phyloP scores from a whole-genome alignment of 768 basidiomycete genomes.

The Agrocybe pediades region DNA sequence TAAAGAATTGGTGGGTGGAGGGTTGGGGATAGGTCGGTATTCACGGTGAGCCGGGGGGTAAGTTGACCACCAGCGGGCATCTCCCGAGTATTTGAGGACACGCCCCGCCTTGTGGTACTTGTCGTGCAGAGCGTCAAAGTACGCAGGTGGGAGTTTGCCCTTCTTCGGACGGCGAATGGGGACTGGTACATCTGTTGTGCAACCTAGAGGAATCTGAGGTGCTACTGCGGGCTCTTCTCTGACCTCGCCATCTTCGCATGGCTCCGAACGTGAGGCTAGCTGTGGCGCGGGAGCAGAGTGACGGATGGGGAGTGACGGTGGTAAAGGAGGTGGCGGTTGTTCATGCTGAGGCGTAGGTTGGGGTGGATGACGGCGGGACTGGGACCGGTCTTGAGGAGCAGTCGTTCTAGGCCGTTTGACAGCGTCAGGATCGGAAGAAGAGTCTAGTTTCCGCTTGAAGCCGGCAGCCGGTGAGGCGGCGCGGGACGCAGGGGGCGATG shows the following conservation, averaged over 20 bases:
- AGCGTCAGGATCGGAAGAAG: constrained; percentile 38
- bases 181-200: constrained; percentile 50
- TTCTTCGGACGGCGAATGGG: constrained; percentile 72
- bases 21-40: constrained; percentile 61
- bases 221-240: constrained; percentile 42
- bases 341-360: not conserved
- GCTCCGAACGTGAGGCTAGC: constrained; percentile 38
- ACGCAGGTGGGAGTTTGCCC: constrained; percentile 46
- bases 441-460: constrained; percentile 50
- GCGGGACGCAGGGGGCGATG: constrained; percentile 53
- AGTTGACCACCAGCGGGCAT: constrained; percentile 76
- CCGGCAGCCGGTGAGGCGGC: constrained; percentile 46
- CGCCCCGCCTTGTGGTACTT: constrained; percentile 72
- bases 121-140: constrained; percentile 65
- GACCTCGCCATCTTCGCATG: constrained; percentile 58
- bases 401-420: constrained; percentile 48
- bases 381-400: constrained; percentile 28
- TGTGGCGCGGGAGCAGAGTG: constrained; percentile 24
- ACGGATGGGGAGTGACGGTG: constrained; percentile 25
- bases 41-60: constrained; percentile 66
- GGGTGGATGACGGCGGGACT: constrained; percentile 26
- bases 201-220: constrained; percentile 21
- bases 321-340: constrained; percentile 23
- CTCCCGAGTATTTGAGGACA: constrained; percentile 82
- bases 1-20: constrained; percentile 63